Percentiles rank a stretch among this genome's conserved stretches.
phyloP scores from a whole-genome alignment of 2,329 filamentous ascomycete species.

The Ascosphaera pollenicola region DNA sequence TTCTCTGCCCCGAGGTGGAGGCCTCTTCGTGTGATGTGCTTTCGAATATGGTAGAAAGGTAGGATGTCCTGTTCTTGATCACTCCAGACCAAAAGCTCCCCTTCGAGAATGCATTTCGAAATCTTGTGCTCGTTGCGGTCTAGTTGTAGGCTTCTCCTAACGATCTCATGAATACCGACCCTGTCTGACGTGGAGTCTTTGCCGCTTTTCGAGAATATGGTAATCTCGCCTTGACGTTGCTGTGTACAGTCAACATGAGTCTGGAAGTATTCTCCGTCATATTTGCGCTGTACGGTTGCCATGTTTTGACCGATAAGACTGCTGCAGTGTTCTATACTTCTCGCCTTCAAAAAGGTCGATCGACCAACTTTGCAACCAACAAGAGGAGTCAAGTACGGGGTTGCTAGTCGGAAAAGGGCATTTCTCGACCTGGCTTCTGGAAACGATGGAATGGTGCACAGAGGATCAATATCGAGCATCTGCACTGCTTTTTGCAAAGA shows the following conservation, averaged over 20 bases:
- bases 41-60: constrained; percentile 63
- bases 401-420: constrained; percentile 13
- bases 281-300: constrained; percentile 59
- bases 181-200: constrained; percentile 68
- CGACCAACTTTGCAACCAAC: constrained; percentile 43
- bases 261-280: constrained; percentile 81
- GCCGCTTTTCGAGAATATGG: constrained; percentile 81
- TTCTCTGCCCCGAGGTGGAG: constrained; percentile 41
- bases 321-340: constrained; percentile 54
- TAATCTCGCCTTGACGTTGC: constrained; percentile 30
- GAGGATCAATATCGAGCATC: constrained; percentile 24
- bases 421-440: constrained; percentile 13
- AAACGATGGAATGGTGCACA: constrained; percentile 15
- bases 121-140: constrained; percentile 36
- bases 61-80: constrained; percentile 42
- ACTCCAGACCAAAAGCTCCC: constrained; percentile 61
- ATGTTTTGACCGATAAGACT: constrained; percentile 35
- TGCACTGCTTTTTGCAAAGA: constrained; percentile 39
- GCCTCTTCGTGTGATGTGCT: constrained; percentile 55
- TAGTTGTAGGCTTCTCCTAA: constrained; percentile 43
- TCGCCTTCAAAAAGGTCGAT: constrained; percentile 40
- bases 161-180: constrained; percentile 34
- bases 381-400: constrained; percentile 27
- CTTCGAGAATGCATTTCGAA: constrained; percentile 54
- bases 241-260: constrained; percentile 53